Conservation (phyloP, 768 basidiomycete genomes). For the Mycena vulgaris region DNA sequence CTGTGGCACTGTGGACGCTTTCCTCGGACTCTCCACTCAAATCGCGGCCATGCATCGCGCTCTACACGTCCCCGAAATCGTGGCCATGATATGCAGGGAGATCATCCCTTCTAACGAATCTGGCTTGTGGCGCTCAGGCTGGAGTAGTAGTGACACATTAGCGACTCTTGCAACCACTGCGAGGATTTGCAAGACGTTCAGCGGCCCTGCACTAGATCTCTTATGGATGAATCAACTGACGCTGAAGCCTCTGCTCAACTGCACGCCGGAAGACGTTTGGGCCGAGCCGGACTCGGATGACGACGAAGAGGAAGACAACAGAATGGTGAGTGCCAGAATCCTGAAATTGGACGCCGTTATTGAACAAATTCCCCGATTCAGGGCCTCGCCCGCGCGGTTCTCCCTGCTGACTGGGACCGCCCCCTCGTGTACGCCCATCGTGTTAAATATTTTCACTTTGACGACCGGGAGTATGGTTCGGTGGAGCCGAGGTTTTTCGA, state of each 20-base stretch:
- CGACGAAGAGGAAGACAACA: background rate
- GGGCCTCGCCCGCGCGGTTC: constrained; percentile 4
- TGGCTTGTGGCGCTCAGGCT: no score
- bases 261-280: constrained; percentile 27
- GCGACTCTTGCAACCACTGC: constrained; percentile 12
- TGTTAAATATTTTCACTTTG: constrained; percentile 1
- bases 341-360: background rate
- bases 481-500: constrained; percentile 15
- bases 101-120: no score
- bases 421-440: constrained; percentile 11
- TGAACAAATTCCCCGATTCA: background rate
- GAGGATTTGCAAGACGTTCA: constrained; percentile 10
- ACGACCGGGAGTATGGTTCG: background rate
- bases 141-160: background rate
- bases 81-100: background rate
- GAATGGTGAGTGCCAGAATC: constrained; percentile 10
- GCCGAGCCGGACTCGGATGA: background rate
- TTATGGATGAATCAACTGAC: constrained; percentile 3
- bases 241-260: background rate
- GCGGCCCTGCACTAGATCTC: constrained; percentile 9
- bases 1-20: no score
- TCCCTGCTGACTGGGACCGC: constrained; percentile 24
- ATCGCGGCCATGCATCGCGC: background rate
- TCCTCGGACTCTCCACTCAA: no score
- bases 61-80: background rate